Evolutionary conservation across 306 rosid genomes (phyloP).

Genomic region (Castanospermum australe): DNA sequence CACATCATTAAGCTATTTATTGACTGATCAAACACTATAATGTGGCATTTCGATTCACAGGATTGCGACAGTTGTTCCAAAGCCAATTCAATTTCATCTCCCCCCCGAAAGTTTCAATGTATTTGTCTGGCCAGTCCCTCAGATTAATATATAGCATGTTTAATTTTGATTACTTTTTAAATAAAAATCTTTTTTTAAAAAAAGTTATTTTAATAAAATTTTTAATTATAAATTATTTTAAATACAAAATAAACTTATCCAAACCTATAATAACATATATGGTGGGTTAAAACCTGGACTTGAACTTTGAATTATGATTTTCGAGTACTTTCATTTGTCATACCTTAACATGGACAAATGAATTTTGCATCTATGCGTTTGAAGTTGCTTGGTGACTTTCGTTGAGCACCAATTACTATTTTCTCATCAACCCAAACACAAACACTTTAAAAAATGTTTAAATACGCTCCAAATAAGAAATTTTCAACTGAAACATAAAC

Average conservation of each 20-base stretch:
- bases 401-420: not conserved
- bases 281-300: not conserved
- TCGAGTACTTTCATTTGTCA: not conserved
- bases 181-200: no score
- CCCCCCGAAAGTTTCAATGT: slow-evolving; percentile 25
- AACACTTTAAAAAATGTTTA: not conserved
- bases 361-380: not conserved
- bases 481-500: not conserved
- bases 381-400: not conserved
- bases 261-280: no score
- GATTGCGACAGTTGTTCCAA: slow-evolving; percentile 5
- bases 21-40: not conserved
- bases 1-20: not conserved
- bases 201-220: no score
- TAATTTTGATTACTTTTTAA: no score
- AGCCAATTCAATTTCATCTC: not conserved
- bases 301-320: not conserved
- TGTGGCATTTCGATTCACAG: not conserved
- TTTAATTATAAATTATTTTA: no score
- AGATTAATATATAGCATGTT: no score
- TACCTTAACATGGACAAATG: not conserved
- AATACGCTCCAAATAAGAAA: not conserved
- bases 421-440: not conserved
- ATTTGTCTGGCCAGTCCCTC: not conserved
- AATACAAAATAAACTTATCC: no score